A percentile compares a stretch with the other conserved stretches of the same genome.
phyloP scores from a whole-genome alignment of 371 early-diverging fungal genomes.

The Actinomortierella ambigua region DNA sequence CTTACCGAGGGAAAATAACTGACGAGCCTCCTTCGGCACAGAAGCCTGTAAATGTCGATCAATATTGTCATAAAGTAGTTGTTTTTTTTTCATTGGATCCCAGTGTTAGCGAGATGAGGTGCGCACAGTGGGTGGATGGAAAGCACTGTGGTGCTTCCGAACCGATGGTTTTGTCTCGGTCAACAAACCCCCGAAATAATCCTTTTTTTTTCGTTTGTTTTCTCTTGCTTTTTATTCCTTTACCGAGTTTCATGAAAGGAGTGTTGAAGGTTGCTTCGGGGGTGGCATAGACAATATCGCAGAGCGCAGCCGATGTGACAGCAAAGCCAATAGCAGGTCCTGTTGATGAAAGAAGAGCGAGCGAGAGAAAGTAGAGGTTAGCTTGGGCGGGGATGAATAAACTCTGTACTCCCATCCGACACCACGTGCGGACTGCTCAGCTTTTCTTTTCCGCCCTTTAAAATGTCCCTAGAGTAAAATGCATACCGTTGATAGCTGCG shows the following conservation, averaged over 20 bases:
- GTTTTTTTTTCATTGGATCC: too few relatives aligned
- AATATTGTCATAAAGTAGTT: too few relatives aligned
- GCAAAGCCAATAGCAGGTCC: slow-evolving; percentile 76
- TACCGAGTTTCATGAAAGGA: slow-evolving; percentile 75
- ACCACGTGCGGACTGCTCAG: background rate
- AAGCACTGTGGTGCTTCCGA: too few relatives aligned
- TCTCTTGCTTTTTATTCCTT: background rate
- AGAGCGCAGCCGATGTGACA: slow-evolving; percentile 68
- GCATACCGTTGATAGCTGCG: slow-evolving; percentile 72
- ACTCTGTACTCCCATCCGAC: too few relatives aligned
- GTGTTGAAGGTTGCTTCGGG: slow-evolving; percentile 68
- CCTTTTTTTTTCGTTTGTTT: too few relatives aligned
- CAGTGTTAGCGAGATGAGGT: too few relatives aligned
- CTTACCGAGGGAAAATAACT: slow-evolving; percentile 61
- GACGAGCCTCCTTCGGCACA: slow-evolving; percentile 74
- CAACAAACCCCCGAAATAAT: too few relatives aligned
- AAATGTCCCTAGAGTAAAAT: background rate
- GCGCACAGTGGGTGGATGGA: too few relatives aligned
- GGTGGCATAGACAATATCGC: slow-evolving; percentile 70
- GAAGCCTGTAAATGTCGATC: slow-evolving; percentile 47
- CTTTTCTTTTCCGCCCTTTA: background rate
- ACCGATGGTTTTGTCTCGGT: too few relatives aligned
- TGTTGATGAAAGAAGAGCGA: slow-evolving; percentile 12
- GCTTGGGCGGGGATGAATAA: too few relatives aligned
- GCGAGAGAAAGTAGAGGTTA: too few relatives aligned